Evolutionary conservation across 148 eudicot genomes (phyloP).

Genomic region (Salicornia ramosissima): DNA sequence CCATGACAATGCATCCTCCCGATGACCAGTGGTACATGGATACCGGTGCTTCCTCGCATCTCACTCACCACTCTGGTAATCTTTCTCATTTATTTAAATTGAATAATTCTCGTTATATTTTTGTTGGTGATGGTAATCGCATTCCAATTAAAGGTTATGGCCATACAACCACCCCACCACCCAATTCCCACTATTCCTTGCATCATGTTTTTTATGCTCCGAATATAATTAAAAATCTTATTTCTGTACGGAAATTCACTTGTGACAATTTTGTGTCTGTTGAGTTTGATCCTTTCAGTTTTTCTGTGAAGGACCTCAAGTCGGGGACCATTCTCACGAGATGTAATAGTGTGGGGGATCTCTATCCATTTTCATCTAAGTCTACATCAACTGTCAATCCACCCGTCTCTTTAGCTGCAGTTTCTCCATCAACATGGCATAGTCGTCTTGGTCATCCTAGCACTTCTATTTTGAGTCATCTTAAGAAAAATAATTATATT

Average conservation of each 20-base stretch:
- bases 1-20: not conserved
- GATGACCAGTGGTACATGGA: not conserved
- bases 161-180: not conserved
- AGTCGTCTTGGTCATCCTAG: not conserved
- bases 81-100: not conserved
- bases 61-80: not conserved
- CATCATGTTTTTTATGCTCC: not conserved
- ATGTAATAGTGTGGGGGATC: slow-evolving; percentile 3
- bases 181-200: not conserved
- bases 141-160: not conserved
- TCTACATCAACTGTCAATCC: not conserved
- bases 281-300: slow-evolving; percentile 4
- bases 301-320: not conserved
- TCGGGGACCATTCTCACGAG: not conserved
- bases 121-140: not conserved
- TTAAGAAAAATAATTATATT: not conserved
- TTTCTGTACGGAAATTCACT: not conserved
- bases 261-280: not conserved
- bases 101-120: not conserved
- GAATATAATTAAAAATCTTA: not conserved
- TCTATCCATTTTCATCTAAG: not conserved
- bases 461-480: not conserved
- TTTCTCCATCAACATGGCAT: not conserved
- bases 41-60: not conserved
- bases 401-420: not conserved